phyloP scores from a whole-genome alignment of 768 basidiomycete species.

The Gloeophyllum trabeum region DNA sequence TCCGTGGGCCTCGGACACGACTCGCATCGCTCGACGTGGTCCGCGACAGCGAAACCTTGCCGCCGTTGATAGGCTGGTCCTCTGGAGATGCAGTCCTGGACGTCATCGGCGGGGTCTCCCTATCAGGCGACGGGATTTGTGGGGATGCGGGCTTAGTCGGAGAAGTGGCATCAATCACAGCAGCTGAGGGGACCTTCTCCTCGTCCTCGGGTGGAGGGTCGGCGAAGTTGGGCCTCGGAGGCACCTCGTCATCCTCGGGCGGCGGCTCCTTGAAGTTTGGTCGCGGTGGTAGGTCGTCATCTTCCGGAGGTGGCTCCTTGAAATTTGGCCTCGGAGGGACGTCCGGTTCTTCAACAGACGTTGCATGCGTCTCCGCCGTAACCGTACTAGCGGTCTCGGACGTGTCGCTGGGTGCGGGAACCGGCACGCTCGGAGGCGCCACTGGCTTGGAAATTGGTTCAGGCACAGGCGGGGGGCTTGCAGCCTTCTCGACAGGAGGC shows the following conservation, averaged over 20 bases:
- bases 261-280: constrained; percentile 28
- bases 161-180: constrained; percentile 2
- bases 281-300: constrained; percentile 32
- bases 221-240: constrained; percentile 5
- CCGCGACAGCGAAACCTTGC: constrained; percentile 29
- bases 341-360: constrained; percentile 2
- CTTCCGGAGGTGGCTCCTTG: constrained; percentile 54
- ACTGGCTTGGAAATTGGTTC: constrained; percentile 14
- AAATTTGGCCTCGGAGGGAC: constrained; percentile 29
- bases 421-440: constrained; percentile 4
- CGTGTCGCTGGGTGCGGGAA: constrained; percentile 1
- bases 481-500: constrained; percentile 38
- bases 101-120: constrained; percentile 5
- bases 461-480: constrained; percentile 12
- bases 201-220: constrained; percentile 12
- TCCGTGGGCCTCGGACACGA: constrained; percentile 36
- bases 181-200: constrained; percentile 3
- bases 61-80: constrained; percentile 16
- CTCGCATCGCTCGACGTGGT: constrained; percentile 29
- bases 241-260: neutral
- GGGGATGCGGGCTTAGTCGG: neutral
- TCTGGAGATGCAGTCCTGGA: neutral
- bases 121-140: no score
- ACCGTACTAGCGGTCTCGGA: constrained; percentile 8
- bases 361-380: constrained; percentile 1